Evolutionary conservation across 352 stramenopile species (phyloP).

Genomic region (Blastocystis sp.): DNA sequence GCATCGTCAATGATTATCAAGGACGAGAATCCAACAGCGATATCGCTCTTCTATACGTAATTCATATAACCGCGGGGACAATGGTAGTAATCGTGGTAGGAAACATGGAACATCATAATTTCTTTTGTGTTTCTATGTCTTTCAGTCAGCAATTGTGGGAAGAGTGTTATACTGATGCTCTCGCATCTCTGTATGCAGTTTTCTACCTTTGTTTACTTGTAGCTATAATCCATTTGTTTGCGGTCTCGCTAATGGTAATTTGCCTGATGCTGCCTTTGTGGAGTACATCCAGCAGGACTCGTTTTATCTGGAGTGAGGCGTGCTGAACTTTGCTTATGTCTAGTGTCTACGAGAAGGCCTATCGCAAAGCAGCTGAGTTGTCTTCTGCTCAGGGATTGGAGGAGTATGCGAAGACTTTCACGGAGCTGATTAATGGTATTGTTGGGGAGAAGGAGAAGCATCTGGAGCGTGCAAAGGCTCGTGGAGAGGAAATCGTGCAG

Average conservation of each 20-base stretch:
- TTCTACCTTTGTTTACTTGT: not conserved
- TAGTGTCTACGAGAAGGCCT: constrained; percentile 60
- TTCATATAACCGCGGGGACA: not conserved
- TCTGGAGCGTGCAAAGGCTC: not conserved
- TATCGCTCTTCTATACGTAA: not conserved
- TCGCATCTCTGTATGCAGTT: constrained; percentile 46
- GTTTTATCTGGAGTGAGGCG: constrained; percentile 3
- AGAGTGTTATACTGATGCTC: constrained; percentile 34
- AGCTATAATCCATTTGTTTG: constrained; percentile 53
- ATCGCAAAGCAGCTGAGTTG: constrained; percentile 27
- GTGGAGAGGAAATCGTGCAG: constrained; percentile 49
- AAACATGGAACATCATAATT: constrained; percentile 10
- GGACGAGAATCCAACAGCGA: not conserved
- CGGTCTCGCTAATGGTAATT: constrained; percentile 35
- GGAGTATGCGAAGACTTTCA: constrained; percentile 50
- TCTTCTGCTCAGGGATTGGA: not conserved
- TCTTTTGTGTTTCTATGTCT: constrained; percentile 24
- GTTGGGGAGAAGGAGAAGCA: constrained; percentile 45
- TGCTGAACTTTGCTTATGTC: not conserved
- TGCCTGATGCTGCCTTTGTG: constrained; percentile 17
- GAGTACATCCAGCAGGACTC: constrained; percentile 61
- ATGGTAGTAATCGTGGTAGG: not conserved
- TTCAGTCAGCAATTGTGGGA: constrained; percentile 45
- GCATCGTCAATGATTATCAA: not conserved
- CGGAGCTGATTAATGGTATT: constrained; percentile 18